Evolutionary conservation across 2,329 filamentous ascomycete species (phyloP).

Genomic region (Trichoderma hamatum): DNA sequence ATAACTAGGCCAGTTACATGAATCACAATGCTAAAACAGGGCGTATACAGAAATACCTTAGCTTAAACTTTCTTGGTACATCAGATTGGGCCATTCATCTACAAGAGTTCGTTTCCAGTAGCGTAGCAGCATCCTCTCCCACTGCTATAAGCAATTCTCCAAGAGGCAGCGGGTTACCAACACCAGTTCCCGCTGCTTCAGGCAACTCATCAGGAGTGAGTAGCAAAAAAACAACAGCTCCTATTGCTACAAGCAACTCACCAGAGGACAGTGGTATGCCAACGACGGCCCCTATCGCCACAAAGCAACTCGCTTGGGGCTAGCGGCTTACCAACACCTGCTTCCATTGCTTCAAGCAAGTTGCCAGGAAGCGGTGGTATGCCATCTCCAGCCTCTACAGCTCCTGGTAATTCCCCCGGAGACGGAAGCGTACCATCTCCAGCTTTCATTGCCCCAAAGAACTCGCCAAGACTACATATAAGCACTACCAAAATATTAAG

Average conservation of each 20-base stretch:
- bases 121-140: background rate
- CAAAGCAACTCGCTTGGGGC: background rate
- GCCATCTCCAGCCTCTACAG: background rate
- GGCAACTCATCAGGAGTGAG: background rate
- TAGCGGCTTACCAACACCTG: background rate
- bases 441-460: background rate
- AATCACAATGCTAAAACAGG: background rate
- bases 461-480: background rate
- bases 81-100: background rate
- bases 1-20: background rate
- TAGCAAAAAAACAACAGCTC: background rate
- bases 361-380: background rate
- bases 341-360: background rate
- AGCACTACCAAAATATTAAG: background rate
- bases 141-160: background rate
- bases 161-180: too few species aligned
- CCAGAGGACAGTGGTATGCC: background rate
- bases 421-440: background rate
- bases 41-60: background rate
- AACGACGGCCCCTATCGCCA: background rate
- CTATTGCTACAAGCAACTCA: background rate
- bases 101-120: background rate
- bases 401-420: background rate
- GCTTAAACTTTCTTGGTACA: background rate
- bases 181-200: background rate